These are phyloP conservation scores for Kentomonas sorsogonicus DNA, from an alignment of 208 protist genomes.

Conservation along the genomic window DNA sequence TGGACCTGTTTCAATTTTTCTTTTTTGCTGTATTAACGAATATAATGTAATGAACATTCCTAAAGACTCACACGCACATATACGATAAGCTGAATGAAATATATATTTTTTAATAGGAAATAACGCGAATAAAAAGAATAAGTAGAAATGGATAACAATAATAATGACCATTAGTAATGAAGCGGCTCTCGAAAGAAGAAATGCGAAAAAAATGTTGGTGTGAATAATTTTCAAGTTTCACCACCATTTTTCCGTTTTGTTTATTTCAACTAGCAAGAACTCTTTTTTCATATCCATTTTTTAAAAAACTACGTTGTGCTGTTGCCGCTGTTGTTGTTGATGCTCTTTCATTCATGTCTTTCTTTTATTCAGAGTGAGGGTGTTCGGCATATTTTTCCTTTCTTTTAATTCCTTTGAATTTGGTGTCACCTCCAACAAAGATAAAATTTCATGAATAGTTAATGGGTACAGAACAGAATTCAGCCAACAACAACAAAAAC, in stretches of 20 bases:
- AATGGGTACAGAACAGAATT: background rate
- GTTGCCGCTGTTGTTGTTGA: too few relatives aligned
- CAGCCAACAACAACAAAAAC: constrained; percentile 6
- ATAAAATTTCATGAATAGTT: too few relatives aligned
- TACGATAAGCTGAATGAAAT: too few relatives aligned
- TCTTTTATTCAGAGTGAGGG: too few relatives aligned
- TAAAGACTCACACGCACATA: too few relatives aligned
- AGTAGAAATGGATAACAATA: constrained; percentile 4
- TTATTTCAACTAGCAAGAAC: background rate
- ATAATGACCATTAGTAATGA: constrained; percentile 1
- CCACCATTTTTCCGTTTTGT: background rate
- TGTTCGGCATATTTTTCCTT: too few relatives aligned
- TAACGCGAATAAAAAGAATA: constrained; percentile 5
- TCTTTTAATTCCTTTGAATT: too few relatives aligned
- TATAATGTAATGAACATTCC: too few relatives aligned
- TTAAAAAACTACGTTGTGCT: background rate
- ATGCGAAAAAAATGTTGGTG: constrained; percentile 4
- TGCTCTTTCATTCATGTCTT: too few relatives aligned
- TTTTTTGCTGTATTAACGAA: too few relatives aligned
- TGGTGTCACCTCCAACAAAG: background rate
- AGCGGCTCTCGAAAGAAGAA: background rate
- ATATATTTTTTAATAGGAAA: too few relatives aligned
- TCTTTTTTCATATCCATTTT: background rate
- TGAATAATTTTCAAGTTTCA: background rate
- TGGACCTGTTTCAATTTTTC: too few relatives aligned